These are phyloP conservation scores for Ophiosphaerella herpotricha DNA, from an alignment of 2,329 filamentous ascomycete species.

Conservation along the genomic window DNA sequence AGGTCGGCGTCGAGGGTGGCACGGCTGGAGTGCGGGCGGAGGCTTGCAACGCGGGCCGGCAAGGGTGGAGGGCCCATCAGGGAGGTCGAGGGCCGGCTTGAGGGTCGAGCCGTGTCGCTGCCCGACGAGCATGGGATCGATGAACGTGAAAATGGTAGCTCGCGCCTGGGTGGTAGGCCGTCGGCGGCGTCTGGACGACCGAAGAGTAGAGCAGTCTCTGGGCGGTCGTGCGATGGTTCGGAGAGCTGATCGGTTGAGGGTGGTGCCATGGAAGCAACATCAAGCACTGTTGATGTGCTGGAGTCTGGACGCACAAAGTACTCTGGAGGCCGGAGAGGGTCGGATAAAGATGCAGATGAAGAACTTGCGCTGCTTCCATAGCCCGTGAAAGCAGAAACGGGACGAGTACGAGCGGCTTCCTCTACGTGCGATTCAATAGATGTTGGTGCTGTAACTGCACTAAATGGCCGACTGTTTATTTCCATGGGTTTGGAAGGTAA, in stretches of 20 bases:
- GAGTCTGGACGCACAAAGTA: conserved; percentile 33
- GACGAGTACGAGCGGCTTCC: conserved; percentile 16
- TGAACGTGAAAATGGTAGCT: conserved; percentile 48
- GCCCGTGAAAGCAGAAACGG: conserved; percentile 20
- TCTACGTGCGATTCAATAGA: conserved; percentile 11
- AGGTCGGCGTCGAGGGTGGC: conserved; percentile 28
- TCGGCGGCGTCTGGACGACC: conserved; percentile 19
- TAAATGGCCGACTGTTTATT: conserved; percentile 28
- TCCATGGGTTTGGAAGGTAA: conserved; percentile 34
- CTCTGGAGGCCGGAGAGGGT: conserved; percentile 30
- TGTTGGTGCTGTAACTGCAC: conserved; percentile 18
- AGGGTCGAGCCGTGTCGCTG: conserved; percentile 23
- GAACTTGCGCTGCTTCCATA: neutral
- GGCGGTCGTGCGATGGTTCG: conserved; percentile 10
- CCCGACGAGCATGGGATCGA: conserved; percentile 32
- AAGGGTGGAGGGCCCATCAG: conserved; percentile 42
- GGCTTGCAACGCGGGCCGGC: conserved; percentile 22
- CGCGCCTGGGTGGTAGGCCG: conserved; percentile 44
- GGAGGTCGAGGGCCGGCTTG: conserved; percentile 29
- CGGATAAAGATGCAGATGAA: conserved; percentile 1
- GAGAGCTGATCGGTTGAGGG: conserved; percentile 6
- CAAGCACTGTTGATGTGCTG: conserved; percentile 17
- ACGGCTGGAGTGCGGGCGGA: conserved; percentile 25
- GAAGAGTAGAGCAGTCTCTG: conserved; percentile 23
- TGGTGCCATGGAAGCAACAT: neutral